Evolutionary conservation across 75 land plant species (phyloP).

Genomic region (Cryptomeria japonica): DNA sequence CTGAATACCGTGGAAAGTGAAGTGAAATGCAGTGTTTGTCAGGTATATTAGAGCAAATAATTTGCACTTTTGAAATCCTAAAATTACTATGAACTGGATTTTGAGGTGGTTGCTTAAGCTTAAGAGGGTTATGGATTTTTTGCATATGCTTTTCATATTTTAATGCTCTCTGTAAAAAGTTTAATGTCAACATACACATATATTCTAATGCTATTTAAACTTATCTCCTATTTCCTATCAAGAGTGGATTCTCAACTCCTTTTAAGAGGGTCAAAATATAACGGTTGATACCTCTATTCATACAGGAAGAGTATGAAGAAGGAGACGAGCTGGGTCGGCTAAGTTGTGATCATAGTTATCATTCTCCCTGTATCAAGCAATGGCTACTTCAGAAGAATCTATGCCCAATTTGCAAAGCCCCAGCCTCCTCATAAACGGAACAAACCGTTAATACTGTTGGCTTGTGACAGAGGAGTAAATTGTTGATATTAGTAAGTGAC

Average conservation of each 20-base stretch:
- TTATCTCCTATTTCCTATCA: neutral
- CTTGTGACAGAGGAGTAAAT: neutral
- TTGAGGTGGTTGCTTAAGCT: neutral
- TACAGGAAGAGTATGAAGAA: constrained; percentile 82
- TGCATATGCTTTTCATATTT: neutral
- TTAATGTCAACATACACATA: neutral
- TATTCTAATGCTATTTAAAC: neutral
- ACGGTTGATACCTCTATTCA: neutral
- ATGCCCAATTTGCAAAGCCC: constrained; percentile 94
- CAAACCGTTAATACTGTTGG: neutral
- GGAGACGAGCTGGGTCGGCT: constrained; percentile 80
- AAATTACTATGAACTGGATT: neutral
- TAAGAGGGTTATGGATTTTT: neutral
- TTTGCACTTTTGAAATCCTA: neutral
- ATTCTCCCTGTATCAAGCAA: constrained; percentile 68
- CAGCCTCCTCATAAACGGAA: constrained; percentile 29
- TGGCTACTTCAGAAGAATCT: constrained; percentile 91
- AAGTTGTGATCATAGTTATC: constrained; percentile 78
- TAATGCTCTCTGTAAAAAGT: neutral
- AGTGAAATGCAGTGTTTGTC: constrained; percentile 79
- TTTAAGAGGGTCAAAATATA: neutral
- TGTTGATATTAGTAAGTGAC: neutral
- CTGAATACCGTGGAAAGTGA: constrained; percentile 32
- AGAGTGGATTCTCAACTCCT: neutral
- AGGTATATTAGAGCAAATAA: constrained; percentile 38